Conservation (phyloP, 768 basidiomycete genomes). For the Kwoniella europaea region DNA sequence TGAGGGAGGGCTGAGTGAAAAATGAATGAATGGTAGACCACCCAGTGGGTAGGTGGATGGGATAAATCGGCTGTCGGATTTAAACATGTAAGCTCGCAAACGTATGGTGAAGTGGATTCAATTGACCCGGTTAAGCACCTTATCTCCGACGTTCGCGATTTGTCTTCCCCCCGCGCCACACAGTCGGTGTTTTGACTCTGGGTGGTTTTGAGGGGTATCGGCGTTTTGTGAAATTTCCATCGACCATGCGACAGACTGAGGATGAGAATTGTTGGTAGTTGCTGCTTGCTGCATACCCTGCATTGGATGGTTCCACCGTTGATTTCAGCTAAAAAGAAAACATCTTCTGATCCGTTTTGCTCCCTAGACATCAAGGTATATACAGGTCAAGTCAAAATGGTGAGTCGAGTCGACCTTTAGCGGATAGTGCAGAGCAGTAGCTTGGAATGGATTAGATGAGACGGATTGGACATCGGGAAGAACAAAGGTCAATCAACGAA, state of each 20-base stretch:
- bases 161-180: background rate
- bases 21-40: background rate
- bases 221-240: background rate
- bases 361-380: conserved; percentile 27
- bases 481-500: background rate
- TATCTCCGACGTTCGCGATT: conserved; percentile 25
- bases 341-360: background rate
- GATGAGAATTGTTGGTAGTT: conserved; percentile 1
- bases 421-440: background rate
- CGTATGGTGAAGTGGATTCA: background rate
- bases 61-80: no score
- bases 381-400: conserved; percentile 43
- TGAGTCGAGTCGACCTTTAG: conserved; percentile 22
- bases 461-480: background rate
- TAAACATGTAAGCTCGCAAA: no score
- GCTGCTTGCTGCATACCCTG: conserved; percentile 3
- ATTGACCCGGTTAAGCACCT: background rate
- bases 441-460: background rate
- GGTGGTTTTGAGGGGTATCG: background rate
- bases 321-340: background rate
- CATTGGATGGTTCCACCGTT: background rate
- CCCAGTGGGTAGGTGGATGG: no score
- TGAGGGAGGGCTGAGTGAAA: conserved; percentile 13
- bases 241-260: background rate
- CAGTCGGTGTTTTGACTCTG: background rate